Conservation (phyloP, 306 rosid species). For the Sechiopsis laciniata region DNA sequence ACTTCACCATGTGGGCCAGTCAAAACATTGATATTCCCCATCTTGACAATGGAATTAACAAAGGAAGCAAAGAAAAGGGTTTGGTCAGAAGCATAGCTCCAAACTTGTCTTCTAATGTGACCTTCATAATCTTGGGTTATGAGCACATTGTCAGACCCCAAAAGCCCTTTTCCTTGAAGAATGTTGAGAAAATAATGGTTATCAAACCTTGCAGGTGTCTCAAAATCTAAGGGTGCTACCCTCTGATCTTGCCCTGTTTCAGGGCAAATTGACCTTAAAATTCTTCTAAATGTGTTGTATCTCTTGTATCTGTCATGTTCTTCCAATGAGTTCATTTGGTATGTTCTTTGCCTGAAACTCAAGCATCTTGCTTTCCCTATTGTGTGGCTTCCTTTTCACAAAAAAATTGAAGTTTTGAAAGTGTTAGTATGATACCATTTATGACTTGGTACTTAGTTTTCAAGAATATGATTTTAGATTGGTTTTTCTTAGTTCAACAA, state of each 20-base stretch:
- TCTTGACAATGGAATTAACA: slow-evolving; percentile 62
- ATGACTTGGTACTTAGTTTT: too few species aligned
- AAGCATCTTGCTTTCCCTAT: slow-evolving; percentile 77
- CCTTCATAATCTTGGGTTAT: slow-evolving; percentile 53
- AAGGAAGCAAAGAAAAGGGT: slow-evolving; percentile 58
- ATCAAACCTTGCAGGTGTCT: slow-evolving; percentile 68
- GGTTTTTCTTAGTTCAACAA: too few species aligned
- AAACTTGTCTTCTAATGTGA: slow-evolving; percentile 39
- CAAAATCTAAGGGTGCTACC: slow-evolving; percentile 58
- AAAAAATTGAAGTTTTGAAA: too few species aligned
- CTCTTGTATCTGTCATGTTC: slow-evolving; percentile 53
- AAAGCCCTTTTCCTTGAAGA: slow-evolving; percentile 63
- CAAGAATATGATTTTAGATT: too few species aligned
- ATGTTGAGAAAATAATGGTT: slow-evolving; percentile 66
- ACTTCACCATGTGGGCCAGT: slow-evolving; percentile 59
- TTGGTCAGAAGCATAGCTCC: slow-evolving; percentile 63
- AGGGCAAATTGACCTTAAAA: slow-evolving; percentile 66
- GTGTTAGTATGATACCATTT: neutral
- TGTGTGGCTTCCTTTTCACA: slow-evolving; percentile 67
- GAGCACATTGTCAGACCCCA: slow-evolving; percentile 68
- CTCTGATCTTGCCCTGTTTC: slow-evolving; percentile 44
- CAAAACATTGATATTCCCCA: slow-evolving; percentile 77
- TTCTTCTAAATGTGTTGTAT: slow-evolving; percentile 49
- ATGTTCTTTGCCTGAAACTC: slow-evolving; percentile 62
- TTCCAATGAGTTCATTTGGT: slow-evolving; percentile 38